Evolutionary conservation across 2,329 filamentous ascomycete genomes (phyloP), one percentile per base, ranked within the genome.

Genomic region (Sporothrix dimorphospora): DNA sequence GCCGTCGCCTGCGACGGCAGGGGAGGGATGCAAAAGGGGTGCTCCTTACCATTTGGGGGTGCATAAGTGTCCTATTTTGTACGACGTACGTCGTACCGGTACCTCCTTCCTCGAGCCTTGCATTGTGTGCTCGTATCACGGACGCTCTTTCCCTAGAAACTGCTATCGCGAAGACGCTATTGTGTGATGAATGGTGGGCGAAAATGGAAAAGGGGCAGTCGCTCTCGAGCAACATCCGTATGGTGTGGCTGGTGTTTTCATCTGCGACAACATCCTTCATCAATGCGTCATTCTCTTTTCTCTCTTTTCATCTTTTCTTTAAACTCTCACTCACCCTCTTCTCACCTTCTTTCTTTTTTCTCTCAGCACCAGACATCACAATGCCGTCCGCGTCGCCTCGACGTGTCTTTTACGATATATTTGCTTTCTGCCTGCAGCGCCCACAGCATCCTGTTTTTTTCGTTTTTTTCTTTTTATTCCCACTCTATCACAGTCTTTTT

Each of bases 131-230:
- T 61, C 34, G 19, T n/a, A 65, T 45, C 59, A 45, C 21, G 21
- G 38, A 27, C n/a, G 59, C 59, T 65, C 38, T 42, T 65, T 63
- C 59, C 57, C 59, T n/a, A 24, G 57, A 63, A 63, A 63, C 27
- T 59, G 27, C 19, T 63, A 42, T 24, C 57, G 24, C 3, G n/a
- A 24, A 24, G n/a, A 38, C 27, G 14, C 27, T 27, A 59, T 30
- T 30, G 8, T 53, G 34, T 63, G 59, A 45, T 21, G 21, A 19
- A 21, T 59, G 38, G 38, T 8, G n/a, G n/a, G 59, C 12, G 34
- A 6, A 51, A 51, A 51, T 51, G 47, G 47, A 51, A 51, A 51
- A 21, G 47, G 47, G 47, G 19, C 47, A 27, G 49, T 34, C 30
- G 30, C 30, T 53, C 49, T 53, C 49, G 49, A 24, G 49, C 49